A percentile compares a stretch with the other conserved stretches of the same genome.
Conservation (phyloP, 139 green algal species). For the Haematococcus sp. region DNA sequence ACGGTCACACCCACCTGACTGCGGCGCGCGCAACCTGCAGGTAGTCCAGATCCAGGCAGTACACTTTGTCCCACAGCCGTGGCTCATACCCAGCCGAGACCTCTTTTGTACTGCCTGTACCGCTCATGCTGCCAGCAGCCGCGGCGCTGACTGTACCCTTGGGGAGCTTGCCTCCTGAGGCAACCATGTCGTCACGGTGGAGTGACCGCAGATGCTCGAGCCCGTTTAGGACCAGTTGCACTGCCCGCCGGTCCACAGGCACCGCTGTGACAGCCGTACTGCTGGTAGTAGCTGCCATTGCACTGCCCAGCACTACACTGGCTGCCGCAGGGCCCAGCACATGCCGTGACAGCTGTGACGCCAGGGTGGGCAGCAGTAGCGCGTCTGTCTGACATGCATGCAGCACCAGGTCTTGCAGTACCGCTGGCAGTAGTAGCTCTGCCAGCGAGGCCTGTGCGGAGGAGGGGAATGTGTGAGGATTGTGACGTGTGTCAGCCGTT, state of each 20-base stretch:
- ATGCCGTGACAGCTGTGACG: background rate
- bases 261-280: too few species aligned
- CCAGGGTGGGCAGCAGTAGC: background rate
- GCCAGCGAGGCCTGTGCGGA: background rate
- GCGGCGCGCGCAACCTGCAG: constrained; percentile 61
- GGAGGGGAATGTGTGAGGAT: too few species aligned
- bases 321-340: constrained; percentile 1
- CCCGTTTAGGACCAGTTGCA: constrained; percentile 51
- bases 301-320: background rate
- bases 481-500: too few species aligned
- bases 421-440: constrained; percentile 7
- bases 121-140: background rate
- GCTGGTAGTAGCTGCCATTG: too few species aligned
- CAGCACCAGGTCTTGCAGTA: constrained; percentile 1
- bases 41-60: constrained; percentile 79
- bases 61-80: constrained; percentile 45
- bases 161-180: background rate
- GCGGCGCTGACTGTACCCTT: too few species aligned
- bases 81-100: background rate
- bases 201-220: constrained; percentile 53
- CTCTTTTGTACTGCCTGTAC: background rate
- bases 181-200: constrained; percentile 31
- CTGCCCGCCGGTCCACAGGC: constrained; percentile 29
- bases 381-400: background rate
- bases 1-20: constrained; percentile 8